Base-by-base conservation (phyloP, 805 yeast species). In the Kluyveromyces wickerhamii region DNA sequence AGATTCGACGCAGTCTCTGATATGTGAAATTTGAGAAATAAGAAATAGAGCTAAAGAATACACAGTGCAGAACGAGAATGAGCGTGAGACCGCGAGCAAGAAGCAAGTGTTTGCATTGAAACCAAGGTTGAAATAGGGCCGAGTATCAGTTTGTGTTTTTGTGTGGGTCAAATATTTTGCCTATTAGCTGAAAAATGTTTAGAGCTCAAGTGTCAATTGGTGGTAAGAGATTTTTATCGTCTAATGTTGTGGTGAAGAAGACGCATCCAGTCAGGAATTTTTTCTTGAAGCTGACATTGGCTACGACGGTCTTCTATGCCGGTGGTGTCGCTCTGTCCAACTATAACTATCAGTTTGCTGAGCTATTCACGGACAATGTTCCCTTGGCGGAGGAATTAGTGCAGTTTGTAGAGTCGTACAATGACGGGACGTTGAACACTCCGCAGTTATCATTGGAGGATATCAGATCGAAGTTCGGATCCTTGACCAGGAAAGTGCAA, bases 331-430 rank as follows among this genome's bases (percentile, higher is more conserved):
- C 69, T 34, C 59, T 69, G 37, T 65, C 86, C 10, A 60, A 74
- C 20, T 60, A 71, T 41, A 67, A 67, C 49, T 81, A 77, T 44
- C 63, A 71, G 12, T 68, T 78, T 52, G 77, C 74, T 44, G 84
- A 79, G 44, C 43, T 65, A 29, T 79, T 77, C 55, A 65, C 76
- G 15, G 77, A 77, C 43, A 71, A 70, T 39, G 71, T 79, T 29
- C 92, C 92, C 13, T 65, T 69, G 33, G 83, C 77, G 24, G 81
- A 76, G 46, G 57, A 59, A 15, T 58, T 71, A 20, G 67, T 79
- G 20, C 72, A 73, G 35, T 47, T 53, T 7, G 61, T 70, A 34
- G 83, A 78, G 43, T 60, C 57, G 7, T 47, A 53, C 20, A 39
- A 47, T 32, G 44, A 48, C 30, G 44, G 37, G 10, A 35, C 45